A percentile compares a stretch with the other conserved stretches of the same genome.
Evolutionary conservation across 1,284 basidiomycete species (phyloP).

Genomic region (Porogramme epimiltina): DNA sequence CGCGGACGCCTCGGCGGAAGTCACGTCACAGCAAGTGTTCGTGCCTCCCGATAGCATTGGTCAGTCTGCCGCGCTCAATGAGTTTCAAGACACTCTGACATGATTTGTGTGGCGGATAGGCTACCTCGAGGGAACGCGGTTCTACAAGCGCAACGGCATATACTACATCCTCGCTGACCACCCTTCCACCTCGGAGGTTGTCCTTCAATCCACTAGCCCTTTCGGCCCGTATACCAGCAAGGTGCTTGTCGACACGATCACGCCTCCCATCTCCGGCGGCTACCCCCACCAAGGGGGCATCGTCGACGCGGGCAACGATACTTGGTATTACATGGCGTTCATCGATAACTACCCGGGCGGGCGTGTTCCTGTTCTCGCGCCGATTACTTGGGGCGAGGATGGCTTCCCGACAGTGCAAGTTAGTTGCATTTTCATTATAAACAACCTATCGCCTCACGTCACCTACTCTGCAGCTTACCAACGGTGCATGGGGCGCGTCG

Average conservation of each 20-base stretch:
- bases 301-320: neutral
- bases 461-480: neutral
- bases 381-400: neutral
- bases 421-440: neutral
- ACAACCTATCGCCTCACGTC: neutral
- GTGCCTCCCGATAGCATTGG: neutral
- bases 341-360: neutral
- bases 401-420: neutral
- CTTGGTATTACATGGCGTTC: neutral
- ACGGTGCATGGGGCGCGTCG: neutral
- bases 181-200: neutral
- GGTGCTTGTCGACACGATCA: neutral
- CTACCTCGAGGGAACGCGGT: neutral
- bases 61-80: no score
- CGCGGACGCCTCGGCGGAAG: neutral
- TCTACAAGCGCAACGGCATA: neutral
- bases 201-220: neutral
- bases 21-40: neutral
- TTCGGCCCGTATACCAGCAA: neutral
- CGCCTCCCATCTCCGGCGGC: neutral
- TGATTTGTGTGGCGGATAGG: no score
- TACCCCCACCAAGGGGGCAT: neutral
- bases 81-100: no score
- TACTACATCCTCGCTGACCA: neutral
- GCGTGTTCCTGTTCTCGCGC: neutral